Percentiles rank a stretch among this genome's conserved stretches.
Evolutionary conservation across 805 yeast species (phyloP).

Genomic region (Soucietia sequanensis): DNA sequence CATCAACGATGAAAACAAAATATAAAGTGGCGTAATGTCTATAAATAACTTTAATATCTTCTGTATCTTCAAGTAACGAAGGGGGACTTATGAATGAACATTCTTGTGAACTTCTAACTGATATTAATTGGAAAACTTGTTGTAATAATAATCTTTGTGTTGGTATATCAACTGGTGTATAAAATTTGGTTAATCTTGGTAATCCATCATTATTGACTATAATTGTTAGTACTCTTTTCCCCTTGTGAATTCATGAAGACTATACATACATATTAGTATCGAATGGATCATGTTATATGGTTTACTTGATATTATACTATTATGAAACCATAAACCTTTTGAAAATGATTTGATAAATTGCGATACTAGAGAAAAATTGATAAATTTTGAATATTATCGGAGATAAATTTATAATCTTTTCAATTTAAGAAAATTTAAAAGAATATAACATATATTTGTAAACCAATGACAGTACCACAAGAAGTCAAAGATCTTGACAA

Average conservation of each 20-base stretch:
- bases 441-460: no score
- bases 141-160: conserved; percentile 78
- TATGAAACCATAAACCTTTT: no score
- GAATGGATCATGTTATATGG: conserved; percentile 70
- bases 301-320: no score
- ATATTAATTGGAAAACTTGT: conserved; percentile 78
- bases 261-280: conserved; percentile 68
- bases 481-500: conserved; percentile 37
- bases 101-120: conserved; percentile 67
- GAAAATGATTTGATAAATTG: no score
- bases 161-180: conserved; percentile 83
- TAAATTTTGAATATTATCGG: no score
- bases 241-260: no score
- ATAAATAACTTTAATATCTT: conserved; percentile 84
- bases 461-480: conserved; percentile 15
- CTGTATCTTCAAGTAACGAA: conserved; percentile 64
- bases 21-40: conserved; percentile 94
- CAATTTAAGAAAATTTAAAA: no score
- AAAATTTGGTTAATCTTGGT: conserved; percentile 87
- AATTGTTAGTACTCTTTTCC: conserved; percentile 22
- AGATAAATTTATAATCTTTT: no score
- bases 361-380: no score
- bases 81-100: conserved; percentile 92
- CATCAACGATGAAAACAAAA: conserved; percentile 94
- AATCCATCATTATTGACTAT: conserved; percentile 85